These are phyloP conservation scores for Plasmodium yoelii DNA, from an alignment of 169 alveolate species.

Conservation along the genomic window DNA sequence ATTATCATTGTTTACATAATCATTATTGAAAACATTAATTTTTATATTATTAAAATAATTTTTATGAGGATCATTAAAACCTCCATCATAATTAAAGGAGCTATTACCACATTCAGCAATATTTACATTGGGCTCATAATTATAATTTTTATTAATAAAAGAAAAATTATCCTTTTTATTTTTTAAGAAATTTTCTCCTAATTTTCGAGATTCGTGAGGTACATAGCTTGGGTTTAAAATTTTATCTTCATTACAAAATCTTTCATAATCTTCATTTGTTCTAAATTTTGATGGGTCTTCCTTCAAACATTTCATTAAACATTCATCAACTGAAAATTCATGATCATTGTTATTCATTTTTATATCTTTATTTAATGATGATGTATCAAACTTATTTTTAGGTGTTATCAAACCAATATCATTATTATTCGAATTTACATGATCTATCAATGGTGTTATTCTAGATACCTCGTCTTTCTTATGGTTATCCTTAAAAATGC, in stretches of 20 bases:
- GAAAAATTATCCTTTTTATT: conserved; percentile 31
- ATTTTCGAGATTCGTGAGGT: conserved; percentile 44
- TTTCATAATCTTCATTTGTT: conserved; percentile 74
- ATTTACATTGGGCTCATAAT: conserved; percentile 12
- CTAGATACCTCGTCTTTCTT: conserved; percentile 24
- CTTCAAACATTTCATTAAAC: conserved; percentile 55
- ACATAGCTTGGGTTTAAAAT: conserved; percentile 48
- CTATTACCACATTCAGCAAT: conserved; percentile 72
- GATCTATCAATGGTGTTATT: conserved; percentile 24
- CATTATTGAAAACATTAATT: conserved; percentile 37
- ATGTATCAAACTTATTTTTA: conserved; percentile 13
- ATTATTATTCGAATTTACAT: neutral
- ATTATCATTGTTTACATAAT: conserved; percentile 7
- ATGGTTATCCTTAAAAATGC: conserved; percentile 21
- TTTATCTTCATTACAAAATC: conserved; percentile 69
- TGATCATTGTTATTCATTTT: conserved; percentile 59
- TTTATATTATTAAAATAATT: conserved; percentile 22
- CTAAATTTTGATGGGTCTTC: conserved; percentile 38
- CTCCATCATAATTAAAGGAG: conserved; percentile 46
- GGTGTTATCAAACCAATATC: conserved; percentile 25
- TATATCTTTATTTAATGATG: conserved; percentile 22
- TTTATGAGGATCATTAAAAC: conserved; percentile 13
- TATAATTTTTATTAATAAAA: conserved; percentile 14
- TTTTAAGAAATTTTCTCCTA: conserved; percentile 58
- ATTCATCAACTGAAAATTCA: conserved; percentile 45